Conservation (phyloP, 371 early-diverging fungal species). For the Coemansia sp. region DNA sequence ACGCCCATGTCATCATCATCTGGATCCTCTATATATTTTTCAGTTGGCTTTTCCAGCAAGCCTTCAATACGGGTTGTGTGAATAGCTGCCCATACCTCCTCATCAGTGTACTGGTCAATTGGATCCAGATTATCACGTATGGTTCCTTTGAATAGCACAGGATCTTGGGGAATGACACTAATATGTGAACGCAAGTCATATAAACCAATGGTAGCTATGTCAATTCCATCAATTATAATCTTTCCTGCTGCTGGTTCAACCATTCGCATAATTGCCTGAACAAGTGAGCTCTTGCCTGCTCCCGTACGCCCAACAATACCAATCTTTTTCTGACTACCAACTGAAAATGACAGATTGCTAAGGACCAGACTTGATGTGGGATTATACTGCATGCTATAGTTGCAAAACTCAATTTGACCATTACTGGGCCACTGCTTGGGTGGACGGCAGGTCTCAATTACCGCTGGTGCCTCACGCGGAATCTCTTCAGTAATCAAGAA, state of each 20-base stretch:
- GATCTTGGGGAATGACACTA: constrained; percentile 81
- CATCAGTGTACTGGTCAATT: constrained; percentile 69
- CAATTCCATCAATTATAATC: constrained; percentile 58
- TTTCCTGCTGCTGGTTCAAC: constrained; percentile 67
- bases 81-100: constrained; percentile 80
- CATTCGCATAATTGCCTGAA: constrained; percentile 72
- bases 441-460: background rate
- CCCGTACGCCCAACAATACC: constrained; percentile 75
- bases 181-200: constrained; percentile 65
- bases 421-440: background rate
- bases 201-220: constrained; percentile 58
- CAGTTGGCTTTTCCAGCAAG: constrained; percentile 21
- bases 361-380: constrained; percentile 32
- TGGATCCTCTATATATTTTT: constrained; percentile 12
- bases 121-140: constrained; percentile 82
- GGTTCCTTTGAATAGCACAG: constrained; percentile 73
- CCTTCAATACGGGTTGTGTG: constrained; percentile 55
- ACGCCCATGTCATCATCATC: constrained; percentile 39
- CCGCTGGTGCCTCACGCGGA: background rate
- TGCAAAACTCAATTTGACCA: background rate
- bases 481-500: background rate
- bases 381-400: background rate
- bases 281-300: constrained; percentile 72
- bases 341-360: constrained; percentile 59
- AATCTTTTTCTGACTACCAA: constrained; percentile 64